These are phyloP conservation scores for Aspergillus nomiae DNA, from an alignment of 2,329 filamentous ascomycete species.

Conservation along the genomic window DNA sequence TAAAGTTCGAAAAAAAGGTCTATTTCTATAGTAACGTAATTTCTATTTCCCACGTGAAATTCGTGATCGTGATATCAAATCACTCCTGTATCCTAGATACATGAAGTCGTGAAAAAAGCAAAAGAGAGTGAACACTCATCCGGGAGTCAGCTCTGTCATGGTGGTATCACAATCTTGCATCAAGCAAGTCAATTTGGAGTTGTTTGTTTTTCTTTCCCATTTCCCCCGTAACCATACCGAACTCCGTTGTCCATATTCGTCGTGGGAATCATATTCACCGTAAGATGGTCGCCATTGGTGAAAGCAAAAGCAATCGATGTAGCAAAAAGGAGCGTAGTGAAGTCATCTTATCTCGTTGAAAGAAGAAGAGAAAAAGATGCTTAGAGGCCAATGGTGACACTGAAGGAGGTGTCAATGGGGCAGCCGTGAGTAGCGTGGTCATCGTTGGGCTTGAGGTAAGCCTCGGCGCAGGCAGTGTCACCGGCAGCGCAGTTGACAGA, in stretches of 20 bases:
- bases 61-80: background rate
- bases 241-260: background rate
- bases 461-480: slow-evolving; percentile 37
- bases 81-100: background rate
- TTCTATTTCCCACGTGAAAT: background rate
- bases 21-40: background rate
- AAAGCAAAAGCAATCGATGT: background rate
- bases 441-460: slow-evolving; percentile 44
- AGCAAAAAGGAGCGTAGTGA: background rate
- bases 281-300: background rate
- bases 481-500: slow-evolving; percentile 39
- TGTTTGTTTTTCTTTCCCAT: background rate
- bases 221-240: background rate
- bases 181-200: slow-evolving; percentile 1
- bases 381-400: slow-evolving; percentile 26
- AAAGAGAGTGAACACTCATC: slow-evolving; percentile 2
- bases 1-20: background rate
- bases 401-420: slow-evolving; percentile 36
- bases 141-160: slow-evolving; percentile 6
- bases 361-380: background rate
- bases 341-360: background rate
- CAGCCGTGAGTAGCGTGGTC: slow-evolving; percentile 46
- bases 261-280: background rate
- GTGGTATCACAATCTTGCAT: slow-evolving; percentile 5
- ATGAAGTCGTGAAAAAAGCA: background rate